A percentile compares a stretch with the other conserved stretches of the same genome.
Evolutionary conservation across 2,329 filamentous ascomycete genomes (phyloP).

Genomic region (Colletotrichum liriopes): DNA sequence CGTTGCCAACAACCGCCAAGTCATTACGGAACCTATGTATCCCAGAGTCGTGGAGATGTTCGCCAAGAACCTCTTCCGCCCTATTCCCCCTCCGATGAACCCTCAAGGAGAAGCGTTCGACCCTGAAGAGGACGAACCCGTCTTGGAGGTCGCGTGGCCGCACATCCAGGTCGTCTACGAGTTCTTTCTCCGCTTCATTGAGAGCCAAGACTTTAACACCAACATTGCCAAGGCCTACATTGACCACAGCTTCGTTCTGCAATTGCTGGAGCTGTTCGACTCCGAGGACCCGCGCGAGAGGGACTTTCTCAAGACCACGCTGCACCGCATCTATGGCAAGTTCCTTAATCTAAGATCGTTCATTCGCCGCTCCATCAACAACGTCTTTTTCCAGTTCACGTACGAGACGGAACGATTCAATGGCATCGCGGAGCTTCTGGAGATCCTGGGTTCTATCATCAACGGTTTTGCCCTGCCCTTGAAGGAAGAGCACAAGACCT

Average conservation of each 20-base stretch:
- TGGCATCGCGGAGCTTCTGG: slow-evolving; percentile 94
- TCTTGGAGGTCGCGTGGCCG: slow-evolving; percentile 98
- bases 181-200: slow-evolving; percentile 98
- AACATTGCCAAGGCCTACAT: slow-evolving; percentile 99
- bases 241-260: slow-evolving; percentile 96
- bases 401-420: slow-evolving; percentile 99
- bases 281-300: slow-evolving; percentile 97
- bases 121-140: slow-evolving; percentile 97
- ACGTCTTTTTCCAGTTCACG: slow-evolving; percentile 99
- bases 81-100: slow-evolving; percentile 96
- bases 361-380: slow-evolving; percentile 98
- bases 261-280: slow-evolving; percentile 97
- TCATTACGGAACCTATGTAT: slow-evolving; percentile 99
- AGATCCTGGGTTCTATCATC: slow-evolving; percentile 98
- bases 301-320: slow-evolving; percentile 97
- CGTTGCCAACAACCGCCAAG: slow-evolving; percentile 97
- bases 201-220: slow-evolving; percentile 99
- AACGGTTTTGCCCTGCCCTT: slow-evolving; percentile 97
- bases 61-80: slow-evolving; percentile 96
- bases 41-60: slow-evolving; percentile 99
- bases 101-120: slow-evolving; percentile 98
- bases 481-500: slow-evolving; percentile 99
- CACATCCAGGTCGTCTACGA: slow-evolving; percentile 99
- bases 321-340: slow-evolving; percentile 98
- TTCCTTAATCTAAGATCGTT: slow-evolving; percentile 98